Evolutionary conservation across 768 basidiomycete species (phyloP), one percentile per base, ranked within the genome.

Genomic region (Royoungia palumana): DNA sequence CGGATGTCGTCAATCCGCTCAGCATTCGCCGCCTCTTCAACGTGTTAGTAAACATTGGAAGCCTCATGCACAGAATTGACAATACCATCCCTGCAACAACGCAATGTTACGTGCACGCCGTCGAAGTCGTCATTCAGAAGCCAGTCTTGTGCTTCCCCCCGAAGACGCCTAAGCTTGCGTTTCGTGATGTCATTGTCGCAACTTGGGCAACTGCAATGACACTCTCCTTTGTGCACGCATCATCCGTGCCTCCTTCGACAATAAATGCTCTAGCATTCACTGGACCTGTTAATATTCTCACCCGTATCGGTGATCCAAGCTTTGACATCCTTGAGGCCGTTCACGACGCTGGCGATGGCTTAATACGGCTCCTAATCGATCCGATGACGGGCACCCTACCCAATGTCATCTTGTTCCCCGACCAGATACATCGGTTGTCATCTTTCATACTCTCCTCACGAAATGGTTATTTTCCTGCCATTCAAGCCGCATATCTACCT

Each of bases 21-120:
- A 74, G 71, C 44, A 54, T 69, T 4, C 74, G 72, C 46, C 71
- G 75, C 6, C 58, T 78, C 7, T 76, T 77, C 56, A 74, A 73
- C 56, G 67, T 77, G 35, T 61, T 76, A 37, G 71, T 74, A 49
- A 73, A 70, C 17, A 66, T 66, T 36, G 73, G 70, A 19, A 75
- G 70, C 22, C 62, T 69, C 47, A 60, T 62, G 56, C 67, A 65
- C 27, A 63, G 49, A 46, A 57, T 53, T 51, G 59, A 66, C 53
- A 55, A 50, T 35, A 59, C 53, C 38, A 59, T 62, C 43, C 59
- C 62, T 17, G 50, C 58, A 24, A 70, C 70, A 34, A 58, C 70
- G 5, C 53, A 57, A 24, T 69, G 76, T 42, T 72, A 76, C 50
- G 62, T 73, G 41, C 63, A 69, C 36, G 74, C 72, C 12, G 60